Evolutionary conservation across 2,329 filamentous ascomycete species (phyloP), one percentile per base, ranked within the genome.

Genomic region (Claviceps monticola): DNA sequence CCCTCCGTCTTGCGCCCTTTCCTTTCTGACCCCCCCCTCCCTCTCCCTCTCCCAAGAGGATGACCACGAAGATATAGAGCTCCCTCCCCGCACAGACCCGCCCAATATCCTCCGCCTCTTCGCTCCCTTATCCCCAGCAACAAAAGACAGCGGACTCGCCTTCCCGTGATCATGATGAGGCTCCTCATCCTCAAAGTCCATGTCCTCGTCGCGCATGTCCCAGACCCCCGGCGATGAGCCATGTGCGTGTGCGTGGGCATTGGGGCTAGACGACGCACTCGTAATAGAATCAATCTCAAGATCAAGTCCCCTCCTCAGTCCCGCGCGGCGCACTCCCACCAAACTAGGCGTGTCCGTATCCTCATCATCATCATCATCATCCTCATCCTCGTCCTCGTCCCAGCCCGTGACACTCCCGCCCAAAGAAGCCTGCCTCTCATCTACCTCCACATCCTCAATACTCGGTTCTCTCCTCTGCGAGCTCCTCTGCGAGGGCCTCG

Each of bases 391-490:
- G 5, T 51, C 44, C 17, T 51, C 49, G 9, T 41, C 48, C 6
- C 14, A 29, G 7, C 14, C 5, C 2, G 17, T n/a, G 6, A 42
- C 9, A 13, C 29, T 19, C 5, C 38, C 26, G 16, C 29, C 43
- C 7, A 21, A 7, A 5, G 41, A 43, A n/a, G 9, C 52, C 7
- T 56, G 58, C 9, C 51, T 51, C 9, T 51, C 52, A 14, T 59
- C 60, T 8, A 56, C 64, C 42, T 67, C 63, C 3, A 65, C 61
- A 36, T 67, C 68, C 43, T 69, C 68, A 5, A 67, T 60, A 5
- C 61, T 59, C 17, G 57, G 56, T 45, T 58, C 6, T 23, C 44
- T 57, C 47, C 56, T 54, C 51, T 62, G 65, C 49, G 62, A 63
- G 36, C 44, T 57, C 47, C 56, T 54, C 51, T 62, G 65, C 49